These are phyloP conservation scores for Yarrowia yakushimensis DNA, from an alignment of 805 yeast species.

Conservation along the genomic window DNA sequence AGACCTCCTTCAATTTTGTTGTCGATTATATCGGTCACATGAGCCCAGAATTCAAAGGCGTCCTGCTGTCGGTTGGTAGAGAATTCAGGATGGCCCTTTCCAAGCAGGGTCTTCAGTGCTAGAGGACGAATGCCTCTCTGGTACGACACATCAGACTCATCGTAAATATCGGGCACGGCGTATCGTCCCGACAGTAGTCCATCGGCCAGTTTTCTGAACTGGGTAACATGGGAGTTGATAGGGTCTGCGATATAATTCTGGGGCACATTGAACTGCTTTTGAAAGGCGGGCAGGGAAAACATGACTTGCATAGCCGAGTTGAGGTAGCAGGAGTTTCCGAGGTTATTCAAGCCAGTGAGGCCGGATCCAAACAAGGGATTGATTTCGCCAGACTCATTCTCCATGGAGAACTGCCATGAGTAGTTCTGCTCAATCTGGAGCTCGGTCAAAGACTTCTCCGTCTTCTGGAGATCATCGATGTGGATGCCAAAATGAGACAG, in stretches of 20 bases:
- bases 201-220: constrained; percentile 72
- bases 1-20: constrained; percentile 27
- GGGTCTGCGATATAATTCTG: constrained; percentile 45
- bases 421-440: constrained; percentile 88
- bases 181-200: constrained; percentile 75
- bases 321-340: constrained; percentile 91
- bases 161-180: constrained; percentile 47
- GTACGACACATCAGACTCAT: constrained; percentile 41
- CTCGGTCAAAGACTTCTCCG: constrained; percentile 86
- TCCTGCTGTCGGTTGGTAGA: constrained; percentile 89
- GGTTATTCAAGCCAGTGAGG: constrained; percentile 78
- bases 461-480: constrained; percentile 51
- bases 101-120: constrained; percentile 71
- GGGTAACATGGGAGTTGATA: constrained; percentile 63
- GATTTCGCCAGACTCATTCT: constrained; percentile 63
- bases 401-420: constrained; percentile 88
- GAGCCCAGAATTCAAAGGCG: constrained; percentile 82
- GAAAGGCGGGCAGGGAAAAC: constrained; percentile 43
- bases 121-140: constrained; percentile 77
- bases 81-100: constrained; percentile 77
- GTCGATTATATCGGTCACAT: constrained; percentile 59
- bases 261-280: constrained; percentile 33
- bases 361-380: constrained; percentile 69
- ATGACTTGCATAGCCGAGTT: constrained; percentile 76
- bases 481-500: constrained; percentile 67